These are phyloP conservation scores for Penicillium mononematosum DNA, from an alignment of 495 filamentous ascomycete genomes.

Conservation along the genomic window DNA sequence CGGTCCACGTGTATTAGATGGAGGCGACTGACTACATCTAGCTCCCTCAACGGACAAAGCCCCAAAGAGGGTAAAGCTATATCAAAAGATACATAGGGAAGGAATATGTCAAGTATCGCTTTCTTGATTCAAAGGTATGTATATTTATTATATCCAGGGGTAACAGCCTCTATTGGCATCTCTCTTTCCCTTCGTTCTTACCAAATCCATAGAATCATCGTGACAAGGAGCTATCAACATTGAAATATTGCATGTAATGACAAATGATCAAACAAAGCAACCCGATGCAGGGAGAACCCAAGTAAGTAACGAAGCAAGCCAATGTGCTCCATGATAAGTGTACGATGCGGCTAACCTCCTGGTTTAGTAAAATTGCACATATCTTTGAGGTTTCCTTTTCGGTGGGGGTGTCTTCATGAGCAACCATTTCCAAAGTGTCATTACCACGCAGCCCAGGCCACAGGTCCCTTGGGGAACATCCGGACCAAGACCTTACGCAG, in stretches of 20 bases:
- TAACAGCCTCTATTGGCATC: too few relatives aligned
- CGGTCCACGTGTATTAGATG: not conserved
- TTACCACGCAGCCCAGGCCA: conserved; percentile 50
- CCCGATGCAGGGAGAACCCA: too few relatives aligned
- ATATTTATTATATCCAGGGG: not conserved
- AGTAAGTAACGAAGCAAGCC: not conserved
- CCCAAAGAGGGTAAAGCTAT: not conserved
- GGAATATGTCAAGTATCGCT: not conserved
- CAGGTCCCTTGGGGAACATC: conserved; percentile 38
- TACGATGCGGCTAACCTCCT: too few relatives aligned
- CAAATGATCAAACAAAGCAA: not conserved
- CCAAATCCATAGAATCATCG: not conserved
- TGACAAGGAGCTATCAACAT: not conserved
- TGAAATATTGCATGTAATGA: not conserved
- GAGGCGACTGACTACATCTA: not conserved
- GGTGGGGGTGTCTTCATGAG: not conserved
- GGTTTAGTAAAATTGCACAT: too few relatives aligned
- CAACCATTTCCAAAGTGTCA: not conserved
- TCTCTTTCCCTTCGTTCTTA: too few relatives aligned
- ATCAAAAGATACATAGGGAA: not conserved
- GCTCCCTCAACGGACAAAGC: not conserved
- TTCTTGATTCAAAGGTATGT: not conserved
- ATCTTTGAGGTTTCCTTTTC: not conserved
- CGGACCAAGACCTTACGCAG: conserved; percentile 47
- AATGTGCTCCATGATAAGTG: too few relatives aligned